These are phyloP conservation scores for Torrubiella hemipterigena DNA, from an alignment of 2,329 filamentous ascomycete genomes.

Conservation along the genomic window DNA sequence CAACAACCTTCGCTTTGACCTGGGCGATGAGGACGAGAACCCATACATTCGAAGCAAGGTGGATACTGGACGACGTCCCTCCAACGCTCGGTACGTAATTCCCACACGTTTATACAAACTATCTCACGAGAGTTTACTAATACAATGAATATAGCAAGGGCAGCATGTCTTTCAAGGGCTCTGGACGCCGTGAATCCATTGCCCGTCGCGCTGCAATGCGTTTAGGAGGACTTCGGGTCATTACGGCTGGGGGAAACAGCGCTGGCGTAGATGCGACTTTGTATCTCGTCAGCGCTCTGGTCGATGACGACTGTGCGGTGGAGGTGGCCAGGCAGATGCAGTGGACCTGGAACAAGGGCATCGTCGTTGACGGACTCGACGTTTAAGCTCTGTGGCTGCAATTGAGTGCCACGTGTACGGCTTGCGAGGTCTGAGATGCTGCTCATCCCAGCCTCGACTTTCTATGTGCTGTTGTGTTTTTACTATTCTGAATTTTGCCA, in stretches of 20 bases:
- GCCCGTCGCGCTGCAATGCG: conserved; percentile 66
- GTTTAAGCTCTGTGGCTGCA: no score
- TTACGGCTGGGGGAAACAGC: conserved; percentile 69
- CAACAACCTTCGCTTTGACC: conserved; percentile 81
- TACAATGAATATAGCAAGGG: conserved; percentile 51
- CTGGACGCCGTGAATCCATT: conserved; percentile 70
- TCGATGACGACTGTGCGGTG: conserved; percentile 62
- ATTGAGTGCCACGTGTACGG: no score
- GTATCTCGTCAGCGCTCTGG: conserved; percentile 75
- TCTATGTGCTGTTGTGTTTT: no score
- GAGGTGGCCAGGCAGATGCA: conserved; percentile 67
- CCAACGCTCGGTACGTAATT: conserved; percentile 43
- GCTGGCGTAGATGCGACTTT: conserved; percentile 73
- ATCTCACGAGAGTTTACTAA: conserved; percentile 10
- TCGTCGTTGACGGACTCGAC: conserved; percentile 75
- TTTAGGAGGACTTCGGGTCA: conserved; percentile 56
- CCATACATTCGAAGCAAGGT: conserved; percentile 71
- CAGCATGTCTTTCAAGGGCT: conserved; percentile 69
- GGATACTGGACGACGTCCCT: conserved; percentile 48
- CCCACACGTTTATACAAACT: conserved; percentile 7
- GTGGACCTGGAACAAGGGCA: conserved; percentile 76
- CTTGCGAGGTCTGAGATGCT: no score
- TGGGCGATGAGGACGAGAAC: conserved; percentile 71
- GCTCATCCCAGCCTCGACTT: no score
- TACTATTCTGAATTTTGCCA: no score